Percentiles rank a stretch among this genome's conserved stretches.
These are phyloP conservation scores for Penicillium goetzii DNA, from an alignment of 495 filamentous ascomycete species.

Conservation along the genomic window DNA sequence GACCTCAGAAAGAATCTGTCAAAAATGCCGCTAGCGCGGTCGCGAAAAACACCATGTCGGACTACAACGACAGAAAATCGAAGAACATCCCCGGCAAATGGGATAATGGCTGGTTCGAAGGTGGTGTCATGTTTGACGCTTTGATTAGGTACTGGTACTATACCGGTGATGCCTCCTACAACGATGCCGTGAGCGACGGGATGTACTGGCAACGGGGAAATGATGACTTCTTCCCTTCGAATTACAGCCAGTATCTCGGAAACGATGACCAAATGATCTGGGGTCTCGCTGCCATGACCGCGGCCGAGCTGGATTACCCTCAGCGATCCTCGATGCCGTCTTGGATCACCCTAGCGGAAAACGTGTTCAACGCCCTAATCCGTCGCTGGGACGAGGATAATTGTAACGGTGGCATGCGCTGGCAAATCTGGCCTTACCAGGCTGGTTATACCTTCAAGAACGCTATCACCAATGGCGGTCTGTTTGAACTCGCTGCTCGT, in stretches of 20 bases:
- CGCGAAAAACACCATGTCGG: slow-evolving; percentile 64
- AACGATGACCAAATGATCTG: slow-evolving; percentile 74
- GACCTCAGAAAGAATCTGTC: slow-evolving; percentile 59
- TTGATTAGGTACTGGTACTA: slow-evolving; percentile 71
- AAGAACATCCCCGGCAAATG: slow-evolving; percentile 60
- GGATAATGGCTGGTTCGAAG: slow-evolving; percentile 68
- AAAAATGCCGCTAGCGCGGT: slow-evolving; percentile 59
- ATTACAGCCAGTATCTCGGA: slow-evolving; percentile 56
- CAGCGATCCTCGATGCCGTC: slow-evolving; percentile 57
- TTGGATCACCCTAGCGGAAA: slow-evolving; percentile 73
- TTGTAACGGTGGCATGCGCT: slow-evolving; percentile 54
- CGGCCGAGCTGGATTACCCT: slow-evolving; percentile 64
- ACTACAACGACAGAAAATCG: slow-evolving; percentile 62
- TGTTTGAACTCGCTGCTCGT: slow-evolving; percentile 72
- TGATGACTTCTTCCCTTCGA: slow-evolving; percentile 63
- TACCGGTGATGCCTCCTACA: slow-evolving; percentile 66
- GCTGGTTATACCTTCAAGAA: slow-evolving; percentile 62
- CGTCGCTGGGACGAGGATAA: slow-evolving; percentile 54
- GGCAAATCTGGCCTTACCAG: slow-evolving; percentile 51
- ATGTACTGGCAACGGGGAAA: slow-evolving; percentile 64
- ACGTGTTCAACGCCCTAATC: slow-evolving; percentile 69
- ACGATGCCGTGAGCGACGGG: slow-evolving; percentile 54
- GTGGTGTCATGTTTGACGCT: slow-evolving; percentile 67
- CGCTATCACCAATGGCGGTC: slow-evolving; percentile 66
- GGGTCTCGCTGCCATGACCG: slow-evolving; percentile 70